Percentiles rank a stretch among this genome's conserved stretches.
Conservation (phyloP, 2,329 filamentous ascomycete genomes). For the Alternaria solani region DNA sequence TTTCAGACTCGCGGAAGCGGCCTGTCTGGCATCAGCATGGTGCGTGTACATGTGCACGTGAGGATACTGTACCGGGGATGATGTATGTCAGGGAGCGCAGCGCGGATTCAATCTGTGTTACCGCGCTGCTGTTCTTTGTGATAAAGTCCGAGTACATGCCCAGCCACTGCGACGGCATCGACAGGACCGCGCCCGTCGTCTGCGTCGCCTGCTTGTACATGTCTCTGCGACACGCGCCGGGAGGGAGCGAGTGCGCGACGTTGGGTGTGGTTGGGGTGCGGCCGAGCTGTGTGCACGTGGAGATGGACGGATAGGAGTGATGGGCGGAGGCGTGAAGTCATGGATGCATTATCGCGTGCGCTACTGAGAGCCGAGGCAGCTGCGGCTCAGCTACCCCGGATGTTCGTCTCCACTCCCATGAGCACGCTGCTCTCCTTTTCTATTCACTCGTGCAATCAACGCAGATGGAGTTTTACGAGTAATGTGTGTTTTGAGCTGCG, state of each 20-base stretch:
- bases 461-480: fast-evolving
- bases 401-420: slow-evolving; percentile 5
- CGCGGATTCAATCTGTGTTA: slow-evolving; percentile 94
- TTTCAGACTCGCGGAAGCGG: slow-evolving; percentile 89
- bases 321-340: slow-evolving; percentile 35
- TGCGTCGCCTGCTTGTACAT: slow-evolving; percentile 52
- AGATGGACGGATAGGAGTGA: slow-evolving; percentile 28
- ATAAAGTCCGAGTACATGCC: slow-evolving; percentile 87
- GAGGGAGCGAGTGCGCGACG: slow-evolving; percentile 22
- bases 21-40: slow-evolving; percentile 57
- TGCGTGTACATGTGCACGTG: neutral
- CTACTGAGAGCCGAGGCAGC: slow-evolving; percentile 44
- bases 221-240: slow-evolving; percentile 25
- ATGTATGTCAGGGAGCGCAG: slow-evolving; percentile 94
- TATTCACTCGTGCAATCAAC: neutral
- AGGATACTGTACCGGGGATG: slow-evolving; percentile 72
- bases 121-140: slow-evolving; percentile 90
- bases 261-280: slow-evolving; percentile 22
- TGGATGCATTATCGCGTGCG: slow-evolving; percentile 20
- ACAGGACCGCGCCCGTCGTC: slow-evolving; percentile 58
- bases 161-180: slow-evolving; percentile 71
- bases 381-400: slow-evolving; percentile 22
- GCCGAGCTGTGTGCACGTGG: slow-evolving; percentile 21
- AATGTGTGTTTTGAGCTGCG: too few relatives aligned
- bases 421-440: neutral